Conservation (phyloP, 2,329 filamentous ascomycete species). For the Grosmannia serpens region DNA sequence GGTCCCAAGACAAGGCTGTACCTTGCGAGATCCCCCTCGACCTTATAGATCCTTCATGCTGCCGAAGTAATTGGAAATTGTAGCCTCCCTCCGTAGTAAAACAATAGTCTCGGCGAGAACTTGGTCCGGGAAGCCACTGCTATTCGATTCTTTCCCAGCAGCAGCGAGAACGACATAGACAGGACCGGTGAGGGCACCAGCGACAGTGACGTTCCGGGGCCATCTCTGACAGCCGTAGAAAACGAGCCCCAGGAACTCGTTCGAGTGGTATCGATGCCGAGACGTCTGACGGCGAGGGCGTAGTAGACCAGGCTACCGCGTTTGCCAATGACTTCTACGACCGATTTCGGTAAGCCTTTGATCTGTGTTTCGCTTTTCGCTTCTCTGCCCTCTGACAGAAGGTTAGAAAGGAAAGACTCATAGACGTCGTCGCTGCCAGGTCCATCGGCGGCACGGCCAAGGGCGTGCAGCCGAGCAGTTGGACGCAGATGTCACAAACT, state of each 20-base stretch:
- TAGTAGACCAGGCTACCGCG: conserved; percentile 8
- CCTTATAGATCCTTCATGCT: background rate
- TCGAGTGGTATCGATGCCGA: background rate
- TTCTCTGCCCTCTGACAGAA: background rate
- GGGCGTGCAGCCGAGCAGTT: conserved; percentile 11
- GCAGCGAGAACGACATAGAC: background rate
- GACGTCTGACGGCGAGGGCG: conserved; percentile 1
- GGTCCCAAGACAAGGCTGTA: too few species aligned
- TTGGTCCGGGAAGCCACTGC: background rate
- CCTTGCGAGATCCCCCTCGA: too few species aligned
- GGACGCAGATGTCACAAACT: background rate
- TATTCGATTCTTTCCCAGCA: background rate
- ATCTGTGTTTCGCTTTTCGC: background rate
- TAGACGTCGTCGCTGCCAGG: conserved; percentile 2
- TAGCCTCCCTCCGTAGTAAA: background rate
- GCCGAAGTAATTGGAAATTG: background rate
- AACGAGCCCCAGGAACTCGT: background rate
- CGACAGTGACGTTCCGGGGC: background rate
- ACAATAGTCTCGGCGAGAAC: background rate
- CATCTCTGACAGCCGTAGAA: background rate
- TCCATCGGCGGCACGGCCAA: conserved; percentile 18
- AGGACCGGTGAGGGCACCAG: background rate
- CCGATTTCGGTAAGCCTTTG: conserved; percentile 11
- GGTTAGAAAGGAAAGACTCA: too few species aligned
- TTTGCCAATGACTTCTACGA: conserved; percentile 19